These are phyloP conservation scores for Acanthamoeba royreba DNA, from an alignment of 208 protist genomes.

Conservation along the genomic window DNA sequence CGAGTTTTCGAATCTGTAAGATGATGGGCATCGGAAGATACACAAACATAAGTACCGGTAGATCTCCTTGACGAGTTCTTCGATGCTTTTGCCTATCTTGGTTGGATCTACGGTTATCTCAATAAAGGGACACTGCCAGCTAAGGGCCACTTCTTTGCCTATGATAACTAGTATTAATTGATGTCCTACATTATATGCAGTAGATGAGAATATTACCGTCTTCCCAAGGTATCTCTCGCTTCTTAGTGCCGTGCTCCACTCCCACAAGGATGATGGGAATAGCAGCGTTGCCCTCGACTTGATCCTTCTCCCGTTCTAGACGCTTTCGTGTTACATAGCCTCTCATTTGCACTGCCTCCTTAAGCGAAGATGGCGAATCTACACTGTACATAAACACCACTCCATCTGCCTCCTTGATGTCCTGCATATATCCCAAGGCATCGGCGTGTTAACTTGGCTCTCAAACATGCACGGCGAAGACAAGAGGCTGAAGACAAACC, in stretches of 20 bases:
- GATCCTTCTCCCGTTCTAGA: background rate
- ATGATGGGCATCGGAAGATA: no score
- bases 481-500: background rate
- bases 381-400: conserved; percentile 36
- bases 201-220: background rate
- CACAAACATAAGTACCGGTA: no score
- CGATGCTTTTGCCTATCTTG: background rate
- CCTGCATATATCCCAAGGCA: no score
- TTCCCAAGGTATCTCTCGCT: background rate
- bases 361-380: background rate
- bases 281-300: background rate
- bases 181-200: background rate
- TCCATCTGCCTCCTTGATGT: conserved; percentile 4
- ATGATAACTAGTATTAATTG: no score
- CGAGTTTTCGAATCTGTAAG: no score
- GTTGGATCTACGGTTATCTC: background rate
- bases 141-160: conserved; percentile 25
- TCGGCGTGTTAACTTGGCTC: no score
- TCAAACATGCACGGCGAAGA: no score
- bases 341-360: background rate
- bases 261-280: conserved; percentile 21
- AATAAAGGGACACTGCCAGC: background rate
- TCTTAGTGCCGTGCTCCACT: background rate
- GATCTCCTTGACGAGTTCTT: conserved; percentile 21
- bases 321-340: background rate